Base-by-base conservation (phyloP, 2,329 filamentous ascomycete species). In the Plectosphaerella sp. region DNA sequence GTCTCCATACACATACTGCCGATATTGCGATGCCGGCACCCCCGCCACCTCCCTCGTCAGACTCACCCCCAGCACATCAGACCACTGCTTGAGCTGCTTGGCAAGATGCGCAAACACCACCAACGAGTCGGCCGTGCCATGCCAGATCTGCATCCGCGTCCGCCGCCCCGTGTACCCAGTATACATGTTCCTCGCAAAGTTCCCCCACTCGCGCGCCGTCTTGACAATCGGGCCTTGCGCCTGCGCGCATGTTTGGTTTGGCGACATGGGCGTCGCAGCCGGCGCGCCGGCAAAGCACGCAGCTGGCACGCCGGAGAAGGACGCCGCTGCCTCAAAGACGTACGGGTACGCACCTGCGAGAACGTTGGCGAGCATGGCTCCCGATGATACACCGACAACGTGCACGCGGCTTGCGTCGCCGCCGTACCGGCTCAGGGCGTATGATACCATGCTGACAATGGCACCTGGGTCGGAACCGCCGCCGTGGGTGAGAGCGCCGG, bases 371-470 rank as follows among this genome's bases (percentile, higher is more conserved):
- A 69, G 68, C 61, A 69, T 70, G 9, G 60, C 66, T 1, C 67
- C 67, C 1, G 64, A 67, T 2, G 57, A 62, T 3, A 59, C 58
- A 0, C 77, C 77, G 2, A 73, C 76, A 1, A 72, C 72, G 50
- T 70, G 79, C 3, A 80, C 74, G 35, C 68, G 68, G 43, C 59
- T 63, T 6, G 70, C 57, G 55, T 80, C 71, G 28, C 68, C 75
- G 14, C 65, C 64, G 62, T 79, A 78, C 50, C 68, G 70, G 10
- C 58, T 55, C 14, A 79, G 62, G 3, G 76, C 66, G 55, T 76
- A 79, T 24, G 64, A 66, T 28, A 79, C 75, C 77, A 80, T 79
- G 56, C 73, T 76, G 10, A 72, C 72, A 52, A 80, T 75, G 0
- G 70, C 69, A 18, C 72, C 69, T 16, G 68, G 72, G 59, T 80